phyloP scores from a whole-genome alignment of 2,329 filamentous ascomycete genomes.

The Fusarium bulbicola region DNA sequence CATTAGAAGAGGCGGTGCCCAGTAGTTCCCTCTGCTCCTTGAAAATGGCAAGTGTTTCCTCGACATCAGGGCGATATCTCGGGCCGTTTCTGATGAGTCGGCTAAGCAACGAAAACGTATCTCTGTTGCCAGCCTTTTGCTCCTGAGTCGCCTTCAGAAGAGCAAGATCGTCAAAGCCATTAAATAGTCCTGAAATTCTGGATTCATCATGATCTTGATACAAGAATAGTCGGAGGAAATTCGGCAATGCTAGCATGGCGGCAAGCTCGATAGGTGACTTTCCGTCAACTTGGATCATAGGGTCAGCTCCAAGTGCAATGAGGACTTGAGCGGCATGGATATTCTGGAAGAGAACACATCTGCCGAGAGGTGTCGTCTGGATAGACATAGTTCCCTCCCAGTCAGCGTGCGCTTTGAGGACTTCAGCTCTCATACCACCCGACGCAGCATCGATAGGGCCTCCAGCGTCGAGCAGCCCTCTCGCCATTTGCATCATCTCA shows the following conservation, averaged over 20 bases:
- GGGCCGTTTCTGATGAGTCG: neutral
- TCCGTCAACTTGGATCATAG: neutral
- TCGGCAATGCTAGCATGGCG: neutral
- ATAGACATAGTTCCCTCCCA: neutral
- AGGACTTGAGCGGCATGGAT: neutral
- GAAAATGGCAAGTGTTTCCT: neutral
- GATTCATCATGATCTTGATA: neutral
- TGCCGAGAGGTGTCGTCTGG: neutral
- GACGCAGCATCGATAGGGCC: neutral
- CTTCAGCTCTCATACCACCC: neutral
- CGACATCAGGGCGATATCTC: neutral
- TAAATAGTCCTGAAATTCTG: accelerated
- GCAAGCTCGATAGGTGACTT: neutral
- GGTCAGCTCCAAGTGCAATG: neutral
- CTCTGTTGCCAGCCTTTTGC: neutral
- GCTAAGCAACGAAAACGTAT: neutral
- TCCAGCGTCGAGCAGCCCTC: neutral
- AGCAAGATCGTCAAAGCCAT: neutral
- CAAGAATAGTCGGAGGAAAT: neutral
- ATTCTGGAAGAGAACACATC: neutral
- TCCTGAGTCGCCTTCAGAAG: neutral
- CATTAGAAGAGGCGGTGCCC: accelerated
- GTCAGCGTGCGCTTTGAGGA: neutral
- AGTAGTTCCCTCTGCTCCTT: neutral
- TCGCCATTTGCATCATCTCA: neutral